Percentiles rank a stretch among this genome's conserved stretches.
Evolutionary conservation across 2,329 filamentous ascomycete genomes (phyloP).

Genomic region (Colletotrichum coccodes): DNA sequence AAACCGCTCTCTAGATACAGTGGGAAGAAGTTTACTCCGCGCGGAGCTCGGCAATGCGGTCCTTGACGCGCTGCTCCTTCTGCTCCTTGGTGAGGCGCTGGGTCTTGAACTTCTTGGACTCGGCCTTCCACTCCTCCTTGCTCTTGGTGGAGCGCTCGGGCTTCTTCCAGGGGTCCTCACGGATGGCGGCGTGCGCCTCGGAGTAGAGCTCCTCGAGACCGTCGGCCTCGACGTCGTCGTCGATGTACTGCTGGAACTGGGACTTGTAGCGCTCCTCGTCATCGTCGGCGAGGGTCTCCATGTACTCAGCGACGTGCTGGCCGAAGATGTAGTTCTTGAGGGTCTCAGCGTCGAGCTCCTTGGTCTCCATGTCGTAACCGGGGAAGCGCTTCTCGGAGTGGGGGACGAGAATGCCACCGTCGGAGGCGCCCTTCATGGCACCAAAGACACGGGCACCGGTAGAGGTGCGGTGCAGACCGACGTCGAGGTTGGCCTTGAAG

Average conservation of each 20-base stretch:
- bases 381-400: constrained; percentile 99
- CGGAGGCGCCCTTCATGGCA: constrained; percentile 99
- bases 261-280: constrained; percentile 99
- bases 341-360: constrained; percentile 97
- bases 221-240: constrained; percentile 96
- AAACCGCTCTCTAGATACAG: constrained; percentile 10
- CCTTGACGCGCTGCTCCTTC: constrained; percentile 85
- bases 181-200: constrained; percentile 96
- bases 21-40: constrained; percentile 51
- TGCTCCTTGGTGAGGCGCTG: constrained; percentile 84
- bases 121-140: constrained; percentile 97
- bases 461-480: constrained; percentile 96
- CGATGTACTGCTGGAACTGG: constrained; percentile 98
- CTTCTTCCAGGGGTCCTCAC: constrained; percentile 98
- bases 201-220: constrained; percentile 96
- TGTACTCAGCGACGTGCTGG: constrained; percentile 99
- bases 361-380: constrained; percentile 94
- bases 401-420: constrained; percentile 95
- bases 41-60: constrained; percentile 87
- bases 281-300: constrained; percentile 99
- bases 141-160: constrained; percentile 85
- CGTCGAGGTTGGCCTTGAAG: constrained; percentile 99
- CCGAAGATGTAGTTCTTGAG: constrained; percentile 99
- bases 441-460: constrained; percentile 99
- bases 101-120: constrained; percentile 89